Base-by-base conservation (phyloP, 306 rosid genomes). In the Fragaria nilgerrensis region DNA sequence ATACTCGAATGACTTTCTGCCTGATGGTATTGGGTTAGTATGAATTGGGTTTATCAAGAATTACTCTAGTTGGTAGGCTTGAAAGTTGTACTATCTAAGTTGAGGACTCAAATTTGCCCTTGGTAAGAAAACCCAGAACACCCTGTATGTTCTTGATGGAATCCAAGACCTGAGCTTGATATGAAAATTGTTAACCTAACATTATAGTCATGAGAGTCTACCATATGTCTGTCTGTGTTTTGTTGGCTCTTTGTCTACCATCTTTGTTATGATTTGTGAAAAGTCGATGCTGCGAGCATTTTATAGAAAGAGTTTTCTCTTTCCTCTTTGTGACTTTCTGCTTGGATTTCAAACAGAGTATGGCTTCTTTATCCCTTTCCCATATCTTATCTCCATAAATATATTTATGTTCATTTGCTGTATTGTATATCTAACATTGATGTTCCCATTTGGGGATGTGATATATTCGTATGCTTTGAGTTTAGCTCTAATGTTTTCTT, bases 321-420 rank as follows among this genome's bases (percentile, higher is more conserved):
- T 47, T 37, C 56, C 64, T 68, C 85, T 36, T 36, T 50, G 41
- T 72, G 77, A 83, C 70, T 77, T 39, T 84, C 65, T 34, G 48
- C 58, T 37, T 82, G 53, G 73, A 56, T 27, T 36, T 73, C 61
- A 36, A 66, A 88, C 74, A 89, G 93, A 87, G 96, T 92, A 90
- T 10, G 91, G 73, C 77, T 49, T 74, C 79, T 58, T 73, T 61
- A 41, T 76, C 48, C 69, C 67, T 75, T 53, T 6, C 65, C 67
- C 59, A 39, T 39, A 14, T 79, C 56, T 74, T 70, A 34, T 55
- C 1, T 68, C 59, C 77, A 25, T 3, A 34, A 3, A 37, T 27
- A n/a, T 49, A 50, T 20, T 47, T n/a, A 25, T 48, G n/a, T 29
- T 52, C 41, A 47, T 9, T 29, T 14, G 58, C 61, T 43, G 62